These are phyloP conservation scores for Entonaema liquescens DNA, from an alignment of 495 filamentous ascomycete genomes.

Conservation along the genomic window DNA sequence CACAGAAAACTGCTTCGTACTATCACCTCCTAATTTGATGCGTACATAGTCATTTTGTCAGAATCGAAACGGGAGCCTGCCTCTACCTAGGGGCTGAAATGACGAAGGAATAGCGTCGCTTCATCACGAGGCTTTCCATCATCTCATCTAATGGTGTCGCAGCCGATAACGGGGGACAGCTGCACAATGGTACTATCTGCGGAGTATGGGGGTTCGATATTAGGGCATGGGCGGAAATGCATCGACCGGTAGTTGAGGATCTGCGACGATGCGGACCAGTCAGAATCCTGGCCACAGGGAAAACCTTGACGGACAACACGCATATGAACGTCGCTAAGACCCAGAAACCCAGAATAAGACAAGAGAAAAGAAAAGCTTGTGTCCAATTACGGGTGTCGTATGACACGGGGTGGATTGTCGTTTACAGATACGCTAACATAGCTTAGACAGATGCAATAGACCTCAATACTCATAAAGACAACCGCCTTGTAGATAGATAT, in stretches of 20 bases:
- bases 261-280: slow-evolving; percentile 26
- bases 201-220: slow-evolving; percentile 22
- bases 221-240: slow-evolving; percentile 29
- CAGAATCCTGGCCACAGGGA: slow-evolving; percentile 10
- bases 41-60: not conserved
- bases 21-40: not conserved
- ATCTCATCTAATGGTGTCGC: slow-evolving; percentile 5
- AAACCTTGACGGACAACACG: slow-evolving; percentile 14
- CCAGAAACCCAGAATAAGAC: not conserved
- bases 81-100: not conserved
- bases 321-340: not conserved
- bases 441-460: not conserved
- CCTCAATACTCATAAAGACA: not conserved
- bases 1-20: no score
- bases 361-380: not conserved
- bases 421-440: not conserved
- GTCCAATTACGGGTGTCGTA: slow-evolving; percentile 11
- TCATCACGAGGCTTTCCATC: slow-evolving; percentile 1
- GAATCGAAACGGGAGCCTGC: not conserved
- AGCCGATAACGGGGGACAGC: slow-evolving; percentile 2
- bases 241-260: slow-evolving; percentile 44
- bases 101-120: not conserved
- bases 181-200: not conserved
- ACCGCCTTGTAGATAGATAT: slow-evolving; percentile 17
- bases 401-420: slow-evolving; percentile 6